Conservation (phyloP, 371 early-diverging fungal species). For the Mucor piriformis region DNA sequence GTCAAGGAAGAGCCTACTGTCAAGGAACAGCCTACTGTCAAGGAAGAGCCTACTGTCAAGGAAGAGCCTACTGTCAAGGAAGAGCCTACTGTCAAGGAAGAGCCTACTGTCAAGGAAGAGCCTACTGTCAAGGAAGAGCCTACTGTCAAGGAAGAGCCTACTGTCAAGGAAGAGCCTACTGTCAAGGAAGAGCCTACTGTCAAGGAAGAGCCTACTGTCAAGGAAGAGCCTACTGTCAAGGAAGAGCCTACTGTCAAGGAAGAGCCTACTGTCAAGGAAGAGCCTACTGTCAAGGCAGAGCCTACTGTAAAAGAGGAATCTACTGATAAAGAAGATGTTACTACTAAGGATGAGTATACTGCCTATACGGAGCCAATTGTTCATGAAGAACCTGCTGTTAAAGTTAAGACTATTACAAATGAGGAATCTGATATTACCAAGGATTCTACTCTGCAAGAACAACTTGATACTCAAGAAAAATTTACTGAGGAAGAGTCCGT, state of each 20-base stretch:
- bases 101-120: neutral
- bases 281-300: neutral
- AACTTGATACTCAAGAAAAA: neutral
- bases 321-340: neutral
- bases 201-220: neutral
- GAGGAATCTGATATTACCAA: neutral
- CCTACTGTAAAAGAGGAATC: neutral
- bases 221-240: neutral
- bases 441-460: neutral
- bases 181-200: neutral
- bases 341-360: neutral
- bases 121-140: neutral
- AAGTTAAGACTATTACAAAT: too few relatives aligned
- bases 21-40: neutral
- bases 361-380: neutral
- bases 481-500: neutral
- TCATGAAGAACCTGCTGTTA: neutral
- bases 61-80: neutral
- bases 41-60: neutral
- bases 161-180: neutral
- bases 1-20: neutral
- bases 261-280: neutral
- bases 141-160: neutral
- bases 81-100: neutral
- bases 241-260: neutral